Evolutionary conservation across 139 green algal genomes (phyloP).

Genomic region (Pseudopediastrum boryanum): DNA sequence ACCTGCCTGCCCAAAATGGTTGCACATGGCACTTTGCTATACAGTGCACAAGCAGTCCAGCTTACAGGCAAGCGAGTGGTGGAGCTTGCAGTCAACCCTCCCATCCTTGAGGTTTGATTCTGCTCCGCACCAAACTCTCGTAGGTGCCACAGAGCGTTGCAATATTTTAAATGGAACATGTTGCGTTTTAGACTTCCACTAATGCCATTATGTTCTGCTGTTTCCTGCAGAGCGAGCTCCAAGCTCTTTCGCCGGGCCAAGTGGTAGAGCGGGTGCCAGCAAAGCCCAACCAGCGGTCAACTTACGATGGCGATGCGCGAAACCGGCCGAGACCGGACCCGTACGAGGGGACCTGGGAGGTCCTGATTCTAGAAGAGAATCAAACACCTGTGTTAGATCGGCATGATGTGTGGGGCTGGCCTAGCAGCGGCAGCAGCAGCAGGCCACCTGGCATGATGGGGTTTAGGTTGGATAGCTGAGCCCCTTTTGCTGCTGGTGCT

Average conservation of each 20-base stretch:
- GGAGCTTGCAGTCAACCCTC: no score
- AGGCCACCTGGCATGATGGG: conserved; percentile 19
- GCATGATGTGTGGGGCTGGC: conserved; percentile 81
- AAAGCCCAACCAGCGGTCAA: conserved; percentile 21
- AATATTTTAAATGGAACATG: no score
- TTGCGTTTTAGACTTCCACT: no score
- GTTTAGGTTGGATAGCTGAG: conserved; percentile 38
- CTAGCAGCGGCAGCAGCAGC: conserved; percentile 21
- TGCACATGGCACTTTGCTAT: no score
- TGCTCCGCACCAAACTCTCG: no score
- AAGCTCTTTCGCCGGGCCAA: conserved; percentile 48
- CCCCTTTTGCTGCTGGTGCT: no score
- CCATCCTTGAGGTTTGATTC: no score
- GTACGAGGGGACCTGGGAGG: conserved; percentile 70
- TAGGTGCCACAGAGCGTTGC: no score
- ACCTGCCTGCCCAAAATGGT: no score
- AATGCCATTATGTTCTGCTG: no score
- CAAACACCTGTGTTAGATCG: conserved; percentile 69
- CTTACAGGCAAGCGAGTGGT: no score
- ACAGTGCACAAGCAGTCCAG: no score
- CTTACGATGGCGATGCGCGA: background rate
- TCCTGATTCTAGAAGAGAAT: conserved; percentile 56
- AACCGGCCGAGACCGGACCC: conserved; percentile 28
- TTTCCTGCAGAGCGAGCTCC: conserved; percentile 70
- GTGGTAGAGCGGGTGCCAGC: conserved; percentile 59